phyloP scores from a whole-genome alignment of 2,329 filamentous ascomycete genomes.

The Fusarium neocosmosporiellum region DNA sequence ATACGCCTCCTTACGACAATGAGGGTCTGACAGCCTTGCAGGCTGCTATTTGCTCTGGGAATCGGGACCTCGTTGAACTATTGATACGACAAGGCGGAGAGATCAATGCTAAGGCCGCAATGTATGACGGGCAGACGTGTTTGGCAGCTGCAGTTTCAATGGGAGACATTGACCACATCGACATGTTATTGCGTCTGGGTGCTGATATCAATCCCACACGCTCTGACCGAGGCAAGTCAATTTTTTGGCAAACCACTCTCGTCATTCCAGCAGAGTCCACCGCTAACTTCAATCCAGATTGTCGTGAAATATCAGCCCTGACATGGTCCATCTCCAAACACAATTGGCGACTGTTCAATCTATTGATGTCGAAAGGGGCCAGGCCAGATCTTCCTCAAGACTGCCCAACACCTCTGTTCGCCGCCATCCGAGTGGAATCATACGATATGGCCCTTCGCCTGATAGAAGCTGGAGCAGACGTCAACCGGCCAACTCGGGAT shows the following conservation, averaged over 20 bases:
- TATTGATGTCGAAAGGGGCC: not conserved
- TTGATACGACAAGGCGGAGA: not conserved
- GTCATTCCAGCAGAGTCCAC: not conserved
- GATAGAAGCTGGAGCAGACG: not conserved
- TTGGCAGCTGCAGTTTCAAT: not conserved
- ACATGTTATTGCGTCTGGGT: not conserved
- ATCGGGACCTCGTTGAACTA: not conserved
- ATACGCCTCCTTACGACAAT: not conserved
- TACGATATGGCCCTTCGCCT: not conserved
- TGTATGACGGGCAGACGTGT: not conserved
- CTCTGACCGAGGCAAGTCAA: too few relatives aligned
- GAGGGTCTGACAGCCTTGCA: not conserved
- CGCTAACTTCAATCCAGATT: not conserved
- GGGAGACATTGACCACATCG: not conserved
- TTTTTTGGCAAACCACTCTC: not conserved
- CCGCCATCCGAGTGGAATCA: rapidly evolving
- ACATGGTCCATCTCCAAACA: not conserved
- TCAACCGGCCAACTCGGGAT: not conserved
- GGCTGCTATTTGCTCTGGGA: not conserved
- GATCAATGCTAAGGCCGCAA: not conserved
- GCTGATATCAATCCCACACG: not conserved
- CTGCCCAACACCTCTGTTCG: not conserved
- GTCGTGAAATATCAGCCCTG: not conserved
- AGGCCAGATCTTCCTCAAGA: not conserved
- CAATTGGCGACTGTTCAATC: not conserved